Percentiles rank a stretch among this genome's conserved stretches.
phyloP scores from a whole-genome alignment of 1,139 yeast genomes.

The Saccharomyces pastorianus region DNA sequence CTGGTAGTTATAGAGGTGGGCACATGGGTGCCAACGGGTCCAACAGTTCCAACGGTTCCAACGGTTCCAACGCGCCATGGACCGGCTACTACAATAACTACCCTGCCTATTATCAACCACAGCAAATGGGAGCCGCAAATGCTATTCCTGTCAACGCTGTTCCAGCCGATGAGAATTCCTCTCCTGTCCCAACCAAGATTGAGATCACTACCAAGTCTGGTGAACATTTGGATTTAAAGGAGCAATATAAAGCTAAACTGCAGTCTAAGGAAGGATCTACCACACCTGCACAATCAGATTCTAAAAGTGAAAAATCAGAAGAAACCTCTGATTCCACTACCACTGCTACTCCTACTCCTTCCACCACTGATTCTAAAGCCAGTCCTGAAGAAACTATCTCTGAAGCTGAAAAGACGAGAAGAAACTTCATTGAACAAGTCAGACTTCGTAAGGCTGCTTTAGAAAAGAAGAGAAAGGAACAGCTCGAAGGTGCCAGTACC shows the following conservation, averaged over 20 bases:
- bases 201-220: constrained; percentile 32
- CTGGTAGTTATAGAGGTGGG: not conserved
- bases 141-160: not conserved
- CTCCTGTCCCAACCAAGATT: constrained; percentile 21
- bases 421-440: constrained; percentile 22
- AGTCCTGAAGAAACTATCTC: constrained; percentile 7
- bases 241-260: constrained; percentile 13
- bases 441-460: constrained; percentile 21
- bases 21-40: not conserved
- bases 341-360: constrained; percentile 1
- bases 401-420: constrained; percentile 14
- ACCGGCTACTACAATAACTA: not conserved
- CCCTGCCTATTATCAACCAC: not conserved
- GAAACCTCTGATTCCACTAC: constrained; percentile 2
- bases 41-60: no score
- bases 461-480: constrained; percentile 19
- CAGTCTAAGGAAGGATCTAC: not conserved
- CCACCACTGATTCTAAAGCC: constrained; percentile 5
- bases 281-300: not conserved
- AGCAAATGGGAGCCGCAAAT: not conserved
- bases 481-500: constrained; percentile 6
- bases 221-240: constrained; percentile 25
- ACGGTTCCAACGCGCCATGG: not conserved
- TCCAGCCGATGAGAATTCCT: not conserved
- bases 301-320: not conserved